Evolutionary conservation across 352 stramenopile species (phyloP).

Genomic region (Detonula confervacea): DNA sequence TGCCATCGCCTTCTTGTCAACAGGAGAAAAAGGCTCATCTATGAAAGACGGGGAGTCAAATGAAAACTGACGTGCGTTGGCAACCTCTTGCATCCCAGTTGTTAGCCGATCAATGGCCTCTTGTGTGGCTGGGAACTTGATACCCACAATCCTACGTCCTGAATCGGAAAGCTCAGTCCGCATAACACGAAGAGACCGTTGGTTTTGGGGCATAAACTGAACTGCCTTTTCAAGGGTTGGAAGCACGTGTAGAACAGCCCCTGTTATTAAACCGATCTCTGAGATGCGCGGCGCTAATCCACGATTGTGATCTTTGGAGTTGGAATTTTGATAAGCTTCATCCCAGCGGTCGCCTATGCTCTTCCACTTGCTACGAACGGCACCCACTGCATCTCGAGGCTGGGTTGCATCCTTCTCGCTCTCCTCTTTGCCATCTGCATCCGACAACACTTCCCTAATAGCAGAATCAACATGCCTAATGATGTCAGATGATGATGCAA

Average conservation of each 20-base stretch:
- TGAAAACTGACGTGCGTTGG: conserved; percentile 26
- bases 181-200: conserved; percentile 64
- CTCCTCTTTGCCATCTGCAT: conserved; percentile 34
- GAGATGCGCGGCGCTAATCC: conserved; percentile 61
- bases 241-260: conserved; percentile 69
- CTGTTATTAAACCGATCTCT: conserved; percentile 64
- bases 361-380: conserved; percentile 41
- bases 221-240: conserved; percentile 67
- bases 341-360: conserved; percentile 50
- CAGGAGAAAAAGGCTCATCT: conserved; percentile 45
- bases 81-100: conserved; percentile 42
- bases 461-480: conserved; percentile 25
- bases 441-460: conserved; percentile 17
- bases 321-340: conserved; percentile 49
- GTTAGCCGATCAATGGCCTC: conserved; percentile 48
- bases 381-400: conserved; percentile 14
- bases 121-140: conserved; percentile 64
- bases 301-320: conserved; percentile 49
- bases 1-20: conserved; percentile 55
- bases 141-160: conserved; percentile 60
- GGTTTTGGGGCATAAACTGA: conserved; percentile 40
- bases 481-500: conserved; percentile 35
- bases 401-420: conserved; percentile 31
- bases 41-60: conserved; percentile 34
- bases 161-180: conserved; percentile 49